Evolutionary conservation across 1,284 basidiomycete genomes (phyloP), one percentile per base, ranked within the genome.

Genomic region (Irpex rosettiformis): DNA sequence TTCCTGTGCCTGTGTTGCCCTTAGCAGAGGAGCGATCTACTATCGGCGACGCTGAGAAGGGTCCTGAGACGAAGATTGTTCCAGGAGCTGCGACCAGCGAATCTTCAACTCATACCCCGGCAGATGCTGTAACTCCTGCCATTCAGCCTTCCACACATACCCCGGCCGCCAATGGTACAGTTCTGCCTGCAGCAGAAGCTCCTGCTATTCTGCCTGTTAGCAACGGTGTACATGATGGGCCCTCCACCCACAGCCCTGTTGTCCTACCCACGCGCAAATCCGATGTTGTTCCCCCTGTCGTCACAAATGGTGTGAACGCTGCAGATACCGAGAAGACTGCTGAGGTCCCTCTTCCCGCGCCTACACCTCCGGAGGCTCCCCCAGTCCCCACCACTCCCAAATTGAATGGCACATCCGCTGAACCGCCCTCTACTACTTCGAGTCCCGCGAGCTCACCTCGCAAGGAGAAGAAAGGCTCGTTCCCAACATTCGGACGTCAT

Each of bases 401-500:
- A 21, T 29, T 63, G 16, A 67, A 66, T 56, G 66, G 62, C 27
- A 52, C 62, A 18, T 42, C 57, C 13, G 33, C 24, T 7, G 42
- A 48, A 21, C 40, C 57, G 27, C 42, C 63, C 28, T 58, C 63
- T n/a, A 28, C 43, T 18, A 62, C 65, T 45, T 51, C 65, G 16
- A 59, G 54, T 25, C 55, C 65, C 21, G 42, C 59, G 28, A 63
- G 57, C 18, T 58, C 62, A 33, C 61, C 66, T 27, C 58, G 54
- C 30, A 67, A 67, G 61, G 65, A 68, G 59, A 70, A 68, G 62
- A 62, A 62, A 54, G 67, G 66, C 66, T 66, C 66, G 42, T 72
- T 72, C 67, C 70, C 70, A 18, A 68, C 68, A 22, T 62, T 71
- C 42, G 65, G 67, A 33, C 57, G 66, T 59, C 64, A 65, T 52